Evolutionary conservation across 225 moss, liverwort and hornwort genomes (phyloP).

Genomic region (Bryoerythrophyllum caledonicum): DNA sequence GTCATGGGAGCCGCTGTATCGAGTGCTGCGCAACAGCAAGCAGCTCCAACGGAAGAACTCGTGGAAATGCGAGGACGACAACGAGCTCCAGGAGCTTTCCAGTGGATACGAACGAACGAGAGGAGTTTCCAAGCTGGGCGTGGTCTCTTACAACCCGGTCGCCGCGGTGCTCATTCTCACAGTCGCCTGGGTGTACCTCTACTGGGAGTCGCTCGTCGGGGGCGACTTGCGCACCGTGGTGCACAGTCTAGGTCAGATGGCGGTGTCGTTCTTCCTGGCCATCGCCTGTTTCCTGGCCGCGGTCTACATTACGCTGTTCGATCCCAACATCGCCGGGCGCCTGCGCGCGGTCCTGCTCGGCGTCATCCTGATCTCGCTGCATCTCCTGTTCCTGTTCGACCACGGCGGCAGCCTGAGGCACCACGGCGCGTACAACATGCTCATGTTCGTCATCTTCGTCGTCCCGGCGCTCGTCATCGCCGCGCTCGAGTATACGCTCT

Average conservation of each 20-base stretch:
- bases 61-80: conserved; percentile 22
- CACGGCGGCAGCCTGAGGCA: conserved; percentile 51
- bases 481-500: conserved; percentile 41
- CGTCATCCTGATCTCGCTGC: conserved; percentile 28
- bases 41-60: conserved; percentile 36
- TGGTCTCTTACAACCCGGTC: conserved; percentile 36
- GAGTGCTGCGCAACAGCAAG: conserved; percentile 9
- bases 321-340: conserved; percentile 33
- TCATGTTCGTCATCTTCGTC: conserved; percentile 45
- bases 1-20: conserved; percentile 24
- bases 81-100: conserved; percentile 18
- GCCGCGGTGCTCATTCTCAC: conserved; percentile 34
- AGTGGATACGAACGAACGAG: background rate
- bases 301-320: conserved; percentile 41
- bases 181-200: conserved; percentile 38
- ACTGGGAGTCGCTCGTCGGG: conserved; percentile 44
- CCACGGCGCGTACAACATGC: conserved; percentile 61
- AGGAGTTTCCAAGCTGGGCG: conserved; percentile 3
- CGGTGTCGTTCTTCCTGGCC: conserved; percentile 34
- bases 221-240: conserved; percentile 50
- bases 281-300: conserved; percentile 45
- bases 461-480: conserved; percentile 39
- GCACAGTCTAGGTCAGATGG: conserved; percentile 40
- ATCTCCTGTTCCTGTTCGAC: conserved; percentile 35
- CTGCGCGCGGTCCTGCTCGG: conserved; percentile 34